Base-by-base conservation (phyloP, 2,329 filamentous ascomycete species). In the Aspergillus fijiensis region DNA sequence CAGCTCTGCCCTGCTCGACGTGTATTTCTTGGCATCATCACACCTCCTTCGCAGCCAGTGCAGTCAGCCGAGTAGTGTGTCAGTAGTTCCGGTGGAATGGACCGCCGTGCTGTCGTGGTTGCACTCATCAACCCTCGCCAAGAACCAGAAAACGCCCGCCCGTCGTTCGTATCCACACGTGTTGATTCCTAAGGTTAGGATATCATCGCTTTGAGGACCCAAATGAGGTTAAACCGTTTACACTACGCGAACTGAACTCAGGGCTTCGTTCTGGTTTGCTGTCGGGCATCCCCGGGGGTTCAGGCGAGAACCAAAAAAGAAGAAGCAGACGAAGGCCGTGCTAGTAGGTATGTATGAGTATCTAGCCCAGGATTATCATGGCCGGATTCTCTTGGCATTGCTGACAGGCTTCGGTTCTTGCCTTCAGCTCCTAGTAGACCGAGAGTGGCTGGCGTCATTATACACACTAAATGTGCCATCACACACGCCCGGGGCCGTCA, bases 91-190 rank as follows among this genome's bases (percentile, higher is more conserved):
- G 45, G 23, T 49, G 45, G 45, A 49, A 45, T 49, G 53, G 53
- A 35, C 29, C n/a, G 51, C 51, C 12, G 39, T 55, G 42, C 53
- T 55, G 53, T 55, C 42, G 53, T 55, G 39, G 39, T 48, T 29
- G 27, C 39, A 55, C 39, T 48, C 39, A 5, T 9, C 10, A 7
- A 21, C 7, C 33, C 19, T 35, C 25, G 51, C 21, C 21, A 39
- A 23, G 19, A 33, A 35, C n/a, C 50, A 29, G 7, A 29, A 29
- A 29, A 29, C 27, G 27, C 27, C 27, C 10, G 29, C 21, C 7
- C 19, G 21, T 25, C 33, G 27, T 27, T 49, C 45, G 53, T 55
- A 49, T 49, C 48, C 53, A 49, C 53, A 55, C 53, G 53, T 55
- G 53, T 55, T 55, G 53, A 31, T 19, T 19, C 39, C 42, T 19